Evolutionary conservation across 2,329 filamentous ascomycete species (phyloP).

Genomic region (Trichoderma sp.): DNA sequence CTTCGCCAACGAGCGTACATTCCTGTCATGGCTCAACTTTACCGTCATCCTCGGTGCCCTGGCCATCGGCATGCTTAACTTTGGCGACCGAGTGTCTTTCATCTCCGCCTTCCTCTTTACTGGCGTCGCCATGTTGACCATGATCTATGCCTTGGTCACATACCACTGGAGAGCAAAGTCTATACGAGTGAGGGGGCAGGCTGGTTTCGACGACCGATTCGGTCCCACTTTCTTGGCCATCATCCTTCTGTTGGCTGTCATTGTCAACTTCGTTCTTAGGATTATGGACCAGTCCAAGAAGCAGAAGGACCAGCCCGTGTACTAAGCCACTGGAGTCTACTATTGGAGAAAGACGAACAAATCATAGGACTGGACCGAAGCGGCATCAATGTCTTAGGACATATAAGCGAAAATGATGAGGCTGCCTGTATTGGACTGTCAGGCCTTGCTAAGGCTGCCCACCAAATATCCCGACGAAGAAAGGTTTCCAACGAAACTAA

Average conservation of each 20-base stretch:
- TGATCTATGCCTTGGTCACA: constrained; percentile 91
- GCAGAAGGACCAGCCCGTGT: constrained; percentile 29
- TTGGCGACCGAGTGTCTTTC: constrained; percentile 89
- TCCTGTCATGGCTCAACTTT: constrained; percentile 99
- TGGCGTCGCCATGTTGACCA: constrained; percentile 86
- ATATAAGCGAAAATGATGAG: background rate
- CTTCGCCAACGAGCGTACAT: constrained; percentile 99
- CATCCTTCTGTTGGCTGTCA: constrained; percentile 80
- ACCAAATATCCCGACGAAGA: background rate
- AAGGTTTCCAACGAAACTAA: background rate
- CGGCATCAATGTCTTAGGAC: background rate
- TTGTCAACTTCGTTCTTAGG: constrained; percentile 91
- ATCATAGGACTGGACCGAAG: background rate
- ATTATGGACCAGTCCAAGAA: constrained; percentile 49
- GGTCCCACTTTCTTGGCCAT: constrained; percentile 88
- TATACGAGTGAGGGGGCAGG: constrained; percentile 86
- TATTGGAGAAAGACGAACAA: background rate
- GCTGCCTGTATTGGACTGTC: background rate
- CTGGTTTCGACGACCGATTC: constrained; percentile 93
- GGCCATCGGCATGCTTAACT: constrained; percentile 96
- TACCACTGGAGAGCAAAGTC: constrained; percentile 97
- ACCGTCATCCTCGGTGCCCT: constrained; percentile 96
- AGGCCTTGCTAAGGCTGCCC: background rate
- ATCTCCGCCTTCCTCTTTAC: constrained; percentile 95
- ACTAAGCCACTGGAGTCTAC: background rate